Conservation (phyloP, 768 basidiomycete genomes). For the Porpolomopsis calyptriformis region DNA sequence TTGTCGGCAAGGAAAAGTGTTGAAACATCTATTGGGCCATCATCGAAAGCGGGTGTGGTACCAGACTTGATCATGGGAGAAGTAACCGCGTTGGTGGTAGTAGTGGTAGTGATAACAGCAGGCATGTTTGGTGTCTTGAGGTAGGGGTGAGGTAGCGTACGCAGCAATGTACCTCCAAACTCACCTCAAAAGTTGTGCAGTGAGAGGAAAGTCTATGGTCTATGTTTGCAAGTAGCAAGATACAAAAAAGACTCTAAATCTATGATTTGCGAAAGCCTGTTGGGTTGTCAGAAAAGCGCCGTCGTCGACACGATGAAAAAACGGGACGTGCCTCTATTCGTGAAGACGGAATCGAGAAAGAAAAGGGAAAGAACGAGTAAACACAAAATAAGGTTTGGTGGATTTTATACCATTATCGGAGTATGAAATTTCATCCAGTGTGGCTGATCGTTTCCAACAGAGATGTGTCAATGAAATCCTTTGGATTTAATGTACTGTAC, state of each 20-base stretch:
- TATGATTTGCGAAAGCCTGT: slow-evolving; percentile 33
- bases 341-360: slow-evolving; percentile 4
- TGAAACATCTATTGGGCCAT: slow-evolving; percentile 59
- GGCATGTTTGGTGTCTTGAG: slow-evolving; percentile 62
- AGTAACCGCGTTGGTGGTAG: slow-evolving; percentile 45
- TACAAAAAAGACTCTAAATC: slow-evolving; percentile 60
- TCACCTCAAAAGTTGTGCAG: slow-evolving; percentile 34
- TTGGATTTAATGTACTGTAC: background rate
- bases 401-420: background rate
- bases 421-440: too few relatives aligned
- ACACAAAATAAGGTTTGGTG: background rate
- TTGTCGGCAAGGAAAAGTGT: slow-evolving; percentile 82
- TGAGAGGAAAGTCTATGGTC: slow-evolving; percentile 29
- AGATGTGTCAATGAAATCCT: too few relatives aligned
- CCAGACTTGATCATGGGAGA: slow-evolving; percentile 66
- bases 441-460: too few relatives aligned
- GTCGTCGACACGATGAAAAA: slow-evolving; percentile 4
- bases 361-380: background rate
- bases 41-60: slow-evolving; percentile 32
- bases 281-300: slow-evolving; percentile 6
- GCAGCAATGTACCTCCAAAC: slow-evolving; percentile 8
- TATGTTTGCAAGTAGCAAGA: slow-evolving; percentile 42
- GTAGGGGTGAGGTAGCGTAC: slow-evolving; percentile 10
- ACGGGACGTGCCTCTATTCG: background rate
- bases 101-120: slow-evolving; percentile 58